Evolutionary conservation across 257 asterid genomes (phyloP).

Genomic region (Nicotiana paniculata): DNA sequence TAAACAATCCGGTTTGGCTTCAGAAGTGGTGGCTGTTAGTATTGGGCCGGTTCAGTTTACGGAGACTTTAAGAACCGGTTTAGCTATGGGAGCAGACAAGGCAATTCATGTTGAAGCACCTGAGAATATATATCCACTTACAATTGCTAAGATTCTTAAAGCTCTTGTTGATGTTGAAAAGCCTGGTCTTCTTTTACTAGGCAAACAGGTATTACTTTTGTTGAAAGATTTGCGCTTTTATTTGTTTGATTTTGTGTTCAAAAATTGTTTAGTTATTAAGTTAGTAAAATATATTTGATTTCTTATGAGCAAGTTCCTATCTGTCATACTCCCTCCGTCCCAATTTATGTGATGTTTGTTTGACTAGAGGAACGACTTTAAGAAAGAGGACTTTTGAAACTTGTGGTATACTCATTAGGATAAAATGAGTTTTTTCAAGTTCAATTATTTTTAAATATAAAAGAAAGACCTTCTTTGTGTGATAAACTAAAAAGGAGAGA

Average conservation of each 20-base stretch:
- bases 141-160: slow-evolving; percentile 79
- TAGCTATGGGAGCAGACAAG: slow-evolving; percentile 99
- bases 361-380: too few species aligned
- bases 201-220: slow-evolving; percentile 60
- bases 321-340: too few species aligned
- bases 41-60: slow-evolving; percentile 71
- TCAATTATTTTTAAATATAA: too few species aligned
- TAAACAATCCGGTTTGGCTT: slow-evolving; percentile 77
- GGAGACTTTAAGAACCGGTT: slow-evolving; percentile 89
- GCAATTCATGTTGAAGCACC: slow-evolving; percentile 78
- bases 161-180: slow-evolving; percentile 80
- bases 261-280: not conserved
- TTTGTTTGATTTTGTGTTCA: not conserved
- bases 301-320: too few species aligned
- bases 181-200: slow-evolving; percentile 75
- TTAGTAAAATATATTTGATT: not conserved
- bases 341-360: too few species aligned
- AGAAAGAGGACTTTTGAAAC: too few species aligned
- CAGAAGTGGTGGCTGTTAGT: slow-evolving; percentile 85
- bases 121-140: slow-evolving; percentile 63
- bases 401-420: too few species aligned
- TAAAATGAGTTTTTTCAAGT: too few species aligned
- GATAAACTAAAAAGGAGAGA: too few species aligned
- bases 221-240: not conserved
- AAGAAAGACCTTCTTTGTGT: too few species aligned